A percentile compares a stretch with the other conserved stretches of the same genome.
Conservation (phyloP, 2,329 filamentous ascomycete genomes). For the Penicillium freii region DNA sequence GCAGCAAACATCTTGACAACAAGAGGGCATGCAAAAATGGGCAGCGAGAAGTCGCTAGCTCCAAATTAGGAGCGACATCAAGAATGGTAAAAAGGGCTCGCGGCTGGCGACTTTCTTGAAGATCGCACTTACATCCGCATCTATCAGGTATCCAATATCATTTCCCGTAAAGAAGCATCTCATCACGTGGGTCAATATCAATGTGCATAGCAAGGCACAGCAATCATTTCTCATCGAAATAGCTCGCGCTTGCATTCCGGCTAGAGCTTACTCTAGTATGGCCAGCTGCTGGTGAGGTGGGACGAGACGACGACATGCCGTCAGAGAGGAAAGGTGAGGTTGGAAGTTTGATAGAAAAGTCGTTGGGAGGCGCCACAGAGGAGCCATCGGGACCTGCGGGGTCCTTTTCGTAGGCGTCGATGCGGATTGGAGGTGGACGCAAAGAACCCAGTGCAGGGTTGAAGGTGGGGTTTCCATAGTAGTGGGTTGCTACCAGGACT, state of each 20-base stretch:
- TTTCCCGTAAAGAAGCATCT: conserved; percentile 8
- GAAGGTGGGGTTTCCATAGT: conserved; percentile 66
- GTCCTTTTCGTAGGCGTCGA: conserved; percentile 75
- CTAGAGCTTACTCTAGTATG: conserved; percentile 43
- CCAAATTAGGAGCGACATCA: conserved; percentile 5
- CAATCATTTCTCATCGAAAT: conserved; percentile 39
- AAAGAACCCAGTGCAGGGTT: conserved; percentile 48
- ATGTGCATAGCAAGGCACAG: conserved; percentile 6
- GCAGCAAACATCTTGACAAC: conserved; percentile 6
- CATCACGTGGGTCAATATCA: not conserved
- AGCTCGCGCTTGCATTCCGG: conserved; percentile 37
- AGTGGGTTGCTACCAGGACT: conserved; percentile 77
- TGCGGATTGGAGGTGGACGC: conserved; percentile 52
- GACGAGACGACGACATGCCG: conserved; percentile 54
- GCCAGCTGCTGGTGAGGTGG: conserved; percentile 51
- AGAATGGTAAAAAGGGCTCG: not conserved
- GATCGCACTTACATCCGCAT: not conserved
- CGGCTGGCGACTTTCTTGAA: not conserved
- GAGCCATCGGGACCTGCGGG: conserved; percentile 50
- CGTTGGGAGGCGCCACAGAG: conserved; percentile 36
- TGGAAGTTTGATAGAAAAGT: conserved; percentile 48
- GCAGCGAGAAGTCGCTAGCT: conserved; percentile 1
- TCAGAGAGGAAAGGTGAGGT: conserved; percentile 50
- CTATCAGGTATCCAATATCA: conserved; percentile 20
- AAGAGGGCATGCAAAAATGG: not conserved